Evolutionary conservation across 2,329 filamentous ascomycete species (phyloP), one percentile per base, ranked within the genome.

Genomic region (Cytospora paraplurivora): DNA sequence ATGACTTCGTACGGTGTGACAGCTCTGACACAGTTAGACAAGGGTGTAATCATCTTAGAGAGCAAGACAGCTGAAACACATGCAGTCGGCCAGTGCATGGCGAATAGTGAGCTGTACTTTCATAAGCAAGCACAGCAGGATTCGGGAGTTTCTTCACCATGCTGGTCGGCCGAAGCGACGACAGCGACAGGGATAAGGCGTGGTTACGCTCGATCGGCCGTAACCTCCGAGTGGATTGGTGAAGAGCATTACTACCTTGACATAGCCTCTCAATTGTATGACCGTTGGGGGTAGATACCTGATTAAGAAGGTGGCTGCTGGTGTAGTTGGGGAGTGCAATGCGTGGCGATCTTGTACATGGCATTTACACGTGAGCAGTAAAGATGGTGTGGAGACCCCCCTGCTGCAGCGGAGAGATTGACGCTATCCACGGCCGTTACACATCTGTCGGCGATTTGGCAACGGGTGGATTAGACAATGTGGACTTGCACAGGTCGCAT

Each of bases 321-420:
- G 27, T 27, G 27, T 27, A 27, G 27, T 27, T 27, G 27, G 27
- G 27, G 27, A 27, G 27, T 27, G 21, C 57, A 41, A 38, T 49
- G 49, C 49, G 19, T 51, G 27, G 47, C 35, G 49, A 33, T 32
- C 34, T 37, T 10, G 27, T 44, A 21, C 7, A 35, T 17, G 19
- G 32, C 33, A 60, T 35, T 53, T 41, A 52, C 57, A 59, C 35
- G 49, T 53, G 57, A 47, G 27, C 35, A 19, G 27, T 34, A 10
- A 27, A 34, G 49, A 35, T 57, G 53, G 53, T 64, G 59, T 62
- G 59, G 17, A 63, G 44, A 47, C 44, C 44, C 44, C 44, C n/a
- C 44, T 8, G 56, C 44, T 49, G 58, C 58, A 35, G 62, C 27
- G 27, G 57, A 34, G 47, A 53, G 33, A 17, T 15, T 15, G 44